Evolutionary conservation across 2,329 filamentous ascomycete genomes (phyloP).

Genomic region (Neonectria ditissima): DNA sequence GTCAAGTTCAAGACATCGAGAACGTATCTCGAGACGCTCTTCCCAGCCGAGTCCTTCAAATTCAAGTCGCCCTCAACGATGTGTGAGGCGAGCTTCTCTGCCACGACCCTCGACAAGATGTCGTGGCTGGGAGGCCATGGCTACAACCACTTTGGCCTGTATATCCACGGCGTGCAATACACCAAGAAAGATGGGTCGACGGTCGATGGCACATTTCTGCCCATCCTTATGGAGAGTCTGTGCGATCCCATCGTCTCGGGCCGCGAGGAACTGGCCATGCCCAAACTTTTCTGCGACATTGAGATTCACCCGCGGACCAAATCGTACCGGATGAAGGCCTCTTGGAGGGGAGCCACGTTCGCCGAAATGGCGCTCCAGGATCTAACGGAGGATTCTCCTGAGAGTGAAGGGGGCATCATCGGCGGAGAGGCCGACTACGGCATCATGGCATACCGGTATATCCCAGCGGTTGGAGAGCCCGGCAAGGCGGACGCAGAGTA

Average conservation of each 20-base stretch:
- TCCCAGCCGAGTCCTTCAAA: constrained; percentile 59
- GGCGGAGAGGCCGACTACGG: constrained; percentile 54
- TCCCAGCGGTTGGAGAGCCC: constrained; percentile 64
- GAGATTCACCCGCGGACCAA: constrained; percentile 48
- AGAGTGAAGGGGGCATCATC: constrained; percentile 23
- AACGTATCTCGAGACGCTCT: constrained; percentile 56
- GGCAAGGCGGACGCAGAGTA: constrained; percentile 68
- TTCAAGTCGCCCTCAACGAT: constrained; percentile 63
- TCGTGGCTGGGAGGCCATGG: constrained; percentile 71
- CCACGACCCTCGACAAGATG: constrained; percentile 63
- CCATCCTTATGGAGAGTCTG: constrained; percentile 62
- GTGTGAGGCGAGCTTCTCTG: constrained; percentile 57
- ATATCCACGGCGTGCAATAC: constrained; percentile 72
- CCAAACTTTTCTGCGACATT: constrained; percentile 66
- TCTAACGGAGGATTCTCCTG: constrained; percentile 16
- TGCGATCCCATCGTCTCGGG: constrained; percentile 67
- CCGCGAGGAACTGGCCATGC: constrained; percentile 71
- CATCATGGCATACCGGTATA: constrained; percentile 67
- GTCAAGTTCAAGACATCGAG: constrained; percentile 63
- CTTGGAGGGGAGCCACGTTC: constrained; percentile 30
- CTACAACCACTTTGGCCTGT: constrained; percentile 69
- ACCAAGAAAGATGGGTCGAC: constrained; percentile 60
- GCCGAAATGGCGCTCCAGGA: constrained; percentile 22
- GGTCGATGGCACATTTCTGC: constrained; percentile 64
- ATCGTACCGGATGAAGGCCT: constrained; percentile 24